Conservation (phyloP, 805 yeast species). For the Teunomyces barrocoloradensis region DNA sequence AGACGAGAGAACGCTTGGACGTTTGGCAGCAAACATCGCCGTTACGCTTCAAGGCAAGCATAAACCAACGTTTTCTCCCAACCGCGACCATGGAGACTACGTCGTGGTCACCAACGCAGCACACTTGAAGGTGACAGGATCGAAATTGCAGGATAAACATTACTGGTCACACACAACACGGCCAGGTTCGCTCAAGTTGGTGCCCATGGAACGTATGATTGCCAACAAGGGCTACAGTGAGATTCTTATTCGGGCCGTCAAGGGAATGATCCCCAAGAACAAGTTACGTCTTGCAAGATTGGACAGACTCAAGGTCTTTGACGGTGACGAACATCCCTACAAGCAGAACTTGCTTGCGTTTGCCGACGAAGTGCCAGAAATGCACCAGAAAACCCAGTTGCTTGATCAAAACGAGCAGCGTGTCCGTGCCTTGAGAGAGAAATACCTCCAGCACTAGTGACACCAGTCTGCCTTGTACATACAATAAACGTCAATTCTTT, state of each 20-base stretch:
- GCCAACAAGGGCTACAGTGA: slow-evolving; percentile 87
- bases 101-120: slow-evolving; percentile 95
- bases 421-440: slow-evolving; percentile 33
- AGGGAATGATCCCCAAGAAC: slow-evolving; percentile 95
- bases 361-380: slow-evolving; percentile 69
- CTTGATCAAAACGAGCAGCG: slow-evolving; percentile 34
- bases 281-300: slow-evolving; percentile 73
- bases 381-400: slow-evolving; percentile 40
- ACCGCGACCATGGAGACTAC: slow-evolving; percentile 89
- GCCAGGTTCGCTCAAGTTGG: slow-evolving; percentile 85
- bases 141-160: slow-evolving; percentile 72
- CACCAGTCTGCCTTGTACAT: background rate
- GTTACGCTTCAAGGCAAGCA: slow-evolving; percentile 92
- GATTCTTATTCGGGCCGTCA: slow-evolving; percentile 79
- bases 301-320: slow-evolving; percentile 81
- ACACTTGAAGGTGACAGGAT: slow-evolving; percentile 78
- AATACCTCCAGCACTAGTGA: slow-evolving; percentile 24
- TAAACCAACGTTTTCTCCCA: slow-evolving; percentile 78
- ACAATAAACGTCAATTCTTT: slow-evolving; percentile 2
- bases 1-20: slow-evolving; percentile 84
- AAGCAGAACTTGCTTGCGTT: slow-evolving; percentile 77
- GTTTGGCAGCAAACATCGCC: slow-evolving; percentile 88
- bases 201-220: slow-evolving; percentile 75
- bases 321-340: slow-evolving; percentile 87
- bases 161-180: slow-evolving; percentile 88